phyloP scores from a whole-genome alignment of 2,329 filamentous ascomycete species.

The Myriosclerotinia scirpicola region DNA sequence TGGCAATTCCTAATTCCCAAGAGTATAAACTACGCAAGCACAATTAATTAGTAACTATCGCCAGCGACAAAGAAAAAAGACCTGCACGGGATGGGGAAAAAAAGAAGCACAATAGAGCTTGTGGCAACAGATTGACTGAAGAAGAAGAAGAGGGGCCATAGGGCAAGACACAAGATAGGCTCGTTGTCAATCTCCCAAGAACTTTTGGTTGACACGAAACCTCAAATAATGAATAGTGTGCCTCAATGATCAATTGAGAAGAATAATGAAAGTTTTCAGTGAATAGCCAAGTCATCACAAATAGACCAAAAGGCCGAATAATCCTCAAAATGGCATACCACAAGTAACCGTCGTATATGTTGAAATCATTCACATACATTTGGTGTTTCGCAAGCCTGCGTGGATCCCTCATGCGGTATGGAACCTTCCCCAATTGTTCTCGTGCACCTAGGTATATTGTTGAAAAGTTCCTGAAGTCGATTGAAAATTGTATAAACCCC shows the following conservation, averaged over 20 bases:
- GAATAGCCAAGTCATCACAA: neutral
- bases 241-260: neutral
- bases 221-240: constrained; percentile 1
- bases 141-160: constrained; percentile 14
- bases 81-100: constrained; percentile 22
- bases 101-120: constrained; percentile 7
- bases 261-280: neutral
- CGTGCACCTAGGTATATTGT: constrained; percentile 21
- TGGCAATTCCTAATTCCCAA: neutral
- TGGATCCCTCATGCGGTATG: constrained; percentile 35
- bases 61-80: constrained; percentile 28
- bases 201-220: neutral
- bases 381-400: constrained; percentile 38
- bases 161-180: constrained; percentile 11
- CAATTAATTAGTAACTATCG: constrained; percentile 28
- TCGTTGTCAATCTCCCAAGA: constrained; percentile 5
- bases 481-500: constrained; percentile 15
- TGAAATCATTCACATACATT: constrained; percentile 37
- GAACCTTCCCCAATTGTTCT: constrained; percentile 25
- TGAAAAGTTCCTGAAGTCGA: constrained; percentile 6
- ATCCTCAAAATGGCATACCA: neutral
- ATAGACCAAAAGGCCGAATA: neutral
- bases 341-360: constrained; percentile 9
- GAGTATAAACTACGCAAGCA: constrained; percentile 1
- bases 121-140: constrained; percentile 17